These are phyloP conservation scores for Cutaneotrichosporon sp. DNA, from an alignment of 1,284 basidiomycete species.

Conservation along the genomic window DNA sequence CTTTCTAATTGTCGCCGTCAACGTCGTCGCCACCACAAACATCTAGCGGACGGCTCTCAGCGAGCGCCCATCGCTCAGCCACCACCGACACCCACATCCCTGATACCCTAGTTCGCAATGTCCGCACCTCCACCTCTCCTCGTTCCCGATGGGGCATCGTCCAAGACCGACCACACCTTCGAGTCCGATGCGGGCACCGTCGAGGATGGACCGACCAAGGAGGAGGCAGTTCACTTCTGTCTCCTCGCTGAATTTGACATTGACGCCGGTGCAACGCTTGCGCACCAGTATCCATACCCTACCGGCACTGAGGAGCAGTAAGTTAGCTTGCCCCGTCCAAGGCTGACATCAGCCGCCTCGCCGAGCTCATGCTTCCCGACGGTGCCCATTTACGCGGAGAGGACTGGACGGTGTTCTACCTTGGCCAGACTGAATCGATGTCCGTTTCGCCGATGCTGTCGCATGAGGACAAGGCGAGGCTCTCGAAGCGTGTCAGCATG, in stretches of 20 bases:
- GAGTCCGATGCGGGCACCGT: slow-evolving; percentile 14
- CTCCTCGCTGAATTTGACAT: slow-evolving; percentile 95
- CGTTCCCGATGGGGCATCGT: not conserved
- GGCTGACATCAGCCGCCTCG: slow-evolving; percentile 62
- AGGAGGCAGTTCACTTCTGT: slow-evolving; percentile 80
- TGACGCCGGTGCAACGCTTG: slow-evolving; percentile 79
- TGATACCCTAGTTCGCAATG: not conserved
- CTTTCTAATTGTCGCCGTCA: too few relatives aligned
- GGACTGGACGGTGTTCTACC: slow-evolving; percentile 98
- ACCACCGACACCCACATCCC: not conserved
- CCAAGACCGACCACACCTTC: slow-evolving; percentile 19
- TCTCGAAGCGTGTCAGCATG: slow-evolving; percentile 21
- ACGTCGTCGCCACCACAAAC: too few relatives aligned
- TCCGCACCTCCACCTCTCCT: slow-evolving; percentile 3
- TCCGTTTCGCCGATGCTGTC: slow-evolving; percentile 73
- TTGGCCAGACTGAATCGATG: slow-evolving; percentile 85
- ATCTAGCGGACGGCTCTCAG: too few relatives aligned
- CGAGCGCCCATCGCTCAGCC: not conserved
- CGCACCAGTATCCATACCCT: slow-evolving; percentile 89
- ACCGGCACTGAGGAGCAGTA: slow-evolving; percentile 88
- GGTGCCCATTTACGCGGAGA: slow-evolving; percentile 89
- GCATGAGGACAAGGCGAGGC: slow-evolving; percentile 29
- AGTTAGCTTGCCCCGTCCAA: slow-evolving; percentile 27
- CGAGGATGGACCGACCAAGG: slow-evolving; percentile 12
- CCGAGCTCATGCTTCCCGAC: slow-evolving; percentile 97